Evolutionary conservation across 106 monocot species (phyloP).

Genomic region (Amphibolis antarctica): DNA sequence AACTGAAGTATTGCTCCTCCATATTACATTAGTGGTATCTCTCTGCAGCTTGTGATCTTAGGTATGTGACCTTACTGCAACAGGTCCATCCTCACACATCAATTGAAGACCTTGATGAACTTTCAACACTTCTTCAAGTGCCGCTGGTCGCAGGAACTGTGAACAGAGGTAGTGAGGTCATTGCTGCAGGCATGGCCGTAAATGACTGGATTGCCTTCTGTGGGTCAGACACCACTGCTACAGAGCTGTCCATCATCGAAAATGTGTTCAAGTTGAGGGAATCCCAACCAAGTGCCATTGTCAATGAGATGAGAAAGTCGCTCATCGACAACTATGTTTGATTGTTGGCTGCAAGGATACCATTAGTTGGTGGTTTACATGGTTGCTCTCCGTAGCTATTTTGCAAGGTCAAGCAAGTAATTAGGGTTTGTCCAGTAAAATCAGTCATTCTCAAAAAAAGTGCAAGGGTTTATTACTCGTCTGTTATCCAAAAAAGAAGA

Average conservation of each 20-base stretch:
- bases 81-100: constrained; percentile 97
- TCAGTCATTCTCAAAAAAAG: too few species aligned
- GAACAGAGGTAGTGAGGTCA: constrained; percentile 91
- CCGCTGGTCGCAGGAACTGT: constrained; percentile 94
- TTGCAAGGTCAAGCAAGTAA: too few species aligned
- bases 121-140: constrained; percentile 93
- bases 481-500: too few species aligned
- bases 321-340: constrained; percentile 87
- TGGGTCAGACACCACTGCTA: constrained; percentile 89
- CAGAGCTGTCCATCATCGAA: constrained; percentile 92
- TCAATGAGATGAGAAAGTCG: constrained; percentile 91
- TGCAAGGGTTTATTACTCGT: too few species aligned
- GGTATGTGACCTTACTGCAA: not conserved
- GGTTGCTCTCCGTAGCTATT: too few species aligned
- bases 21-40: not conserved
- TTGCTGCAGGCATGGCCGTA: constrained; percentile 80
- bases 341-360: too few species aligned
- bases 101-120: constrained; percentile 90
- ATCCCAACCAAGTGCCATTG: constrained; percentile 70
- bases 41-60: not conserved
- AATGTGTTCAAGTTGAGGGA: constrained; percentile 84
- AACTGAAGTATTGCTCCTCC: not conserved
- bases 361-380: too few species aligned
- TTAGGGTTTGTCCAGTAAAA: too few species aligned
- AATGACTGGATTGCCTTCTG: constrained; percentile 99